Evolutionary conservation across 768 basidiomycete genomes (phyloP), one percentile per base, ranked within the genome.

Genomic region (Lactifluus piperatus): DNA sequence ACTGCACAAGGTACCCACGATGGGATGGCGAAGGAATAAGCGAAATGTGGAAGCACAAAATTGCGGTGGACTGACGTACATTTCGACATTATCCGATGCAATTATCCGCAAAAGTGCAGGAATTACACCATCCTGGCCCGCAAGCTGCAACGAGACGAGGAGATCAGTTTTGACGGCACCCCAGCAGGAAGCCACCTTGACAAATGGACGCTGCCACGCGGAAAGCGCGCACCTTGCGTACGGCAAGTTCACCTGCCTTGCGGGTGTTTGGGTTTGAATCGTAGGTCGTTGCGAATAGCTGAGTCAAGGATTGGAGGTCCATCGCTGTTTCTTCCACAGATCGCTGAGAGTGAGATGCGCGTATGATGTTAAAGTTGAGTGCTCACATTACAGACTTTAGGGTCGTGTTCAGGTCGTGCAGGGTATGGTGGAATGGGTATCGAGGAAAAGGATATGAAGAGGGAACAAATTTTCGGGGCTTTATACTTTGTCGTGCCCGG

Each of bases 61-160:
- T 9, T 43, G 39, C 3, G 32, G 37, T 26, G 26, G 32, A 49
- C n/a, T 59, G 52, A 81, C 84, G 77, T 68, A 93, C 85, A 82
- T 74, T 74, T 91, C 88, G 67, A 90, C 79, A 66, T 72, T 80
- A 75, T 88, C 86, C 61, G 82, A 77, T 32, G 82, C 85, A 68
- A 94, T 86, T 66, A 95, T 93, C 73, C 91, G 88, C 61, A 94
- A 75, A 64, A 93, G 78, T 56, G 86, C 86, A n/a, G 85, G 74
- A 63, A 93, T 77, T 75, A 94, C 80, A 68, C 92, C 92, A 71
- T 91, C 87, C 69, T 91, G 82, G 58, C 79, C 78, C 51, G 82
- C 82, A 70, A 93, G 78, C 91, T 93, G 64, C 49, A 36, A 36
- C 43, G 49, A 61, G 46, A 48, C 3, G 24, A 45, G 11, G 26